These are phyloP conservation scores for Coniophora puteana DNA, from an alignment of 1,284 basidiomycete species.

Conservation along the genomic window DNA sequence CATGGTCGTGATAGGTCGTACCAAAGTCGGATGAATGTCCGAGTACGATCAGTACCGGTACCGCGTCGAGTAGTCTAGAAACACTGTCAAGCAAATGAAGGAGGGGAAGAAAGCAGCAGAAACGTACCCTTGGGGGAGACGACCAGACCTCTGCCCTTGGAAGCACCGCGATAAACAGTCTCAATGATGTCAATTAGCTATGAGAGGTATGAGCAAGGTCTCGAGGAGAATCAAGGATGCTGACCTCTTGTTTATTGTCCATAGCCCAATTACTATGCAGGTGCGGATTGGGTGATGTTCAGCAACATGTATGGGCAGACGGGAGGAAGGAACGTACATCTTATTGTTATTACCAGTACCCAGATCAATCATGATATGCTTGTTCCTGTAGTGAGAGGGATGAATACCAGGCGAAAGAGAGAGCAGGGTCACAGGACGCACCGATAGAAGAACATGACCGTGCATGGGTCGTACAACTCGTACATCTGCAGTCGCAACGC, in stretches of 20 bases:
- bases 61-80: conserved; percentile 76
- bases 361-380: conserved; percentile 99
- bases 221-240: conserved; percentile 16
- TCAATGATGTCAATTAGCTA: conserved; percentile 98
- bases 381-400: conserved; percentile 60
- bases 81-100: conserved; percentile 5
- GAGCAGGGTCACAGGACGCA: conserved; percentile 31
- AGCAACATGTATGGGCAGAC: not conserved
- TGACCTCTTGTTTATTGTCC: conserved; percentile 93
- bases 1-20: no score
- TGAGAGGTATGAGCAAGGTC: conserved; percentile 5
- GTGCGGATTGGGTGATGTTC: not conserved
- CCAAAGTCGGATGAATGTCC: no score
- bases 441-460: conserved; percentile 98
- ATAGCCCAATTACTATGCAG: conserved; percentile 87
- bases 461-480: conserved; percentile 92
- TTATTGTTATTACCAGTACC: conserved; percentile 99
- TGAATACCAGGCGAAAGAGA: conserved; percentile 5
- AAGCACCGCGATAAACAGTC: conserved; percentile 96
- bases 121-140: conserved; percentile 90
- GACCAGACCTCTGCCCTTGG: conserved; percentile 96
- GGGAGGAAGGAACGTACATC: conserved; percentile 60
- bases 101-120: not conserved
- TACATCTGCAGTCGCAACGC: conserved; percentile 63
- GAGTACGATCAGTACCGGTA: conserved; percentile 75